Conservation (phyloP, 495 filamentous ascomycete genomes). For the Talaromyces nanjingensis region DNA sequence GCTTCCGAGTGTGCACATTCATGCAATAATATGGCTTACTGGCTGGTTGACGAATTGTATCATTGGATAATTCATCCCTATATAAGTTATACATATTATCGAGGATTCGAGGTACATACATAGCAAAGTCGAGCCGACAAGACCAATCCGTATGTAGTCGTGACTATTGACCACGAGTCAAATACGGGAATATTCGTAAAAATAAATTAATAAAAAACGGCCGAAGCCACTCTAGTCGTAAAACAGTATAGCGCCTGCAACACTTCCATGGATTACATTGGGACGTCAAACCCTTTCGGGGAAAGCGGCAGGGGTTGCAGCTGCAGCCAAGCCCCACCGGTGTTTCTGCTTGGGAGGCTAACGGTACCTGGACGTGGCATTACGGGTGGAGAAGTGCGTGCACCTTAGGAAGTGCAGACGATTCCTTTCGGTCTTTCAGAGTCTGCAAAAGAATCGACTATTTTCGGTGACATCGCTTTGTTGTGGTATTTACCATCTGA, state of each 20-base stretch:
- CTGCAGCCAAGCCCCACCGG: slow-evolving; percentile 8
- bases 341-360: background rate
- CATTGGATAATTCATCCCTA: background rate
- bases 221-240: background rate
- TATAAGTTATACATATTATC: background rate
- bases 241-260: background rate
- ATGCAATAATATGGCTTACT: background rate
- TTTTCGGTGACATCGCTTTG: background rate
- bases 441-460: background rate
- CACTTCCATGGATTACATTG: background rate
- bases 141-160: background rate
- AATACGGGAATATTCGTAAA: background rate
- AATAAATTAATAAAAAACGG: background rate
- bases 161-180: background rate
- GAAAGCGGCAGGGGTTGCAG: slow-evolving; percentile 1
- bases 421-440: background rate
- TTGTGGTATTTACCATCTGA: background rate
- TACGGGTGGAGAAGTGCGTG: slow-evolving; percentile 1
- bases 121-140: background rate
- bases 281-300: background rate
- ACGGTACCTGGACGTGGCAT: slow-evolving; percentile 3
- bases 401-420: background rate
- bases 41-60: background rate
- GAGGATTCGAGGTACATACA: background rate
- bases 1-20: background rate